Base-by-base conservation (phyloP, 768 basidiomycete species). In the Mrakia hoshinonis region DNA sequence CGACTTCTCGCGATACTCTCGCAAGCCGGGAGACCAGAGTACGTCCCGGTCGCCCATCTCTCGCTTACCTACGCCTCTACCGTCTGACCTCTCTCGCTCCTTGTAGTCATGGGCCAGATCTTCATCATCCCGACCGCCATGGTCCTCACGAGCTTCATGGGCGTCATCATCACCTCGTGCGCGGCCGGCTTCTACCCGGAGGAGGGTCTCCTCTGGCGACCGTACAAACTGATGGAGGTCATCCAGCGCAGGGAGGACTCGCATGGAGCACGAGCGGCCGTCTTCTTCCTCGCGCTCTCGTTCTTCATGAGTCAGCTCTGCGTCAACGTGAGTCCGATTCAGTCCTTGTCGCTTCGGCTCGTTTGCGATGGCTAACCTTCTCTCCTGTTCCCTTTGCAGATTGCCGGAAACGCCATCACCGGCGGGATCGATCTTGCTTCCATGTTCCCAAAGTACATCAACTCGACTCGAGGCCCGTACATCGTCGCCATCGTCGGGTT, bases 271-370 rank as follows among this genome's bases (percentile, higher is more conserved):
- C 65, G 77, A 49, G 78, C 78, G 15, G 77, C 74, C 18, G 74
- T 78, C 9, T 79, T 79, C 73, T 79, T 79, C 68, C 75, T 76
- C 39, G 76, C 76, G 4, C 58, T 77, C 38, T 69, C 77, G 2
- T 77, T 78, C 74, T 38, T 77, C 24, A 46, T 75, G 24, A 38
- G 73, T 24, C 77, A 78, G 71, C 68, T 77, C 26, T 74, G 73
- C n/a, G 73, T 76, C 68, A 76, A 78, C 68, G 75, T 77, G 4
- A 7, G 70, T 71, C 52, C 18, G 4, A n/a, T 46, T 11, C 3
- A 5, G 6, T 22, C 22, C 54, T 22, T 31, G 7, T 31, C 11
- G 11, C 2, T 38, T 13, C 46, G n/a, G n/a, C n/a, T n/a, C n/a
- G n/a, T n/a, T n/a, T n/a, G n/a, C n/a, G n/a, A n/a, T n/a, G n/a